These are phyloP conservation scores for Tetrapisispora nanseiensis DNA, from an alignment of 805 yeast genomes.

Conservation along the genomic window DNA sequence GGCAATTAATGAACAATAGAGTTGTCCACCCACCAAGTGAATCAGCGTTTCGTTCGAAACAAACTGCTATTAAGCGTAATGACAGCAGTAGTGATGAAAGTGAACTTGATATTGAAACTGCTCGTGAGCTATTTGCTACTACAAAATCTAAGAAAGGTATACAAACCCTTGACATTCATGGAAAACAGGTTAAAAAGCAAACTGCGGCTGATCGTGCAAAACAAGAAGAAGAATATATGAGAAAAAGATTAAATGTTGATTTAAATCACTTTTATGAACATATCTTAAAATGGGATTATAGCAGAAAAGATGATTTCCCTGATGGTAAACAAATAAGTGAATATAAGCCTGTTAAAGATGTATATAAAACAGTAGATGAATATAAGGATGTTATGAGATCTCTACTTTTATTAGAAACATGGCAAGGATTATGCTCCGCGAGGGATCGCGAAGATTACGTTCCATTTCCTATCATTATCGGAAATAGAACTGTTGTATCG, in stretches of 20 bases:
- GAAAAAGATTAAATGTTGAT: conserved; percentile 68
- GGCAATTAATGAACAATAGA: conserved; percentile 23
- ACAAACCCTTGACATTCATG: conserved; percentile 35
- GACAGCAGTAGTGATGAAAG: conserved; percentile 32
- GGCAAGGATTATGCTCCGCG: conserved; percentile 80
- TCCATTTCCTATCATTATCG: conserved; percentile 62
- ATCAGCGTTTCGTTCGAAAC: conserved; percentile 39
- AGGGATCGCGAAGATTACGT: conserved; percentile 44
- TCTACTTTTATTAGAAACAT: conserved; percentile 74
- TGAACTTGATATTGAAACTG: conserved; percentile 32
- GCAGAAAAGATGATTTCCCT: conserved; percentile 46
- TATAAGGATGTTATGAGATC: conserved; percentile 71
- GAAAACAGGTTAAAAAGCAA: conserved; percentile 29
- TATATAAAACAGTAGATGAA: conserved; percentile 49
- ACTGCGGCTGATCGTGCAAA: conserved; percentile 36
- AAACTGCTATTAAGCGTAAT: conserved; percentile 15
- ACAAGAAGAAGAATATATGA: conserved; percentile 65
- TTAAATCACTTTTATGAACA: conserved; percentile 62
- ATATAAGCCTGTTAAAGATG: conserved; percentile 42
- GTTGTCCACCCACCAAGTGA: conserved; percentile 40
- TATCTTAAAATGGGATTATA: conserved; percentile 71
- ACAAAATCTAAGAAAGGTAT: conserved; percentile 27
- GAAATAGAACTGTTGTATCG: conserved; percentile 74
- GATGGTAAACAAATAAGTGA: conserved; percentile 35
- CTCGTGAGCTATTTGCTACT: conserved; percentile 29